Base-by-base conservation (phyloP, 2,329 filamentous ascomycete genomes). In the Xylariaceae sp. region DNA sequence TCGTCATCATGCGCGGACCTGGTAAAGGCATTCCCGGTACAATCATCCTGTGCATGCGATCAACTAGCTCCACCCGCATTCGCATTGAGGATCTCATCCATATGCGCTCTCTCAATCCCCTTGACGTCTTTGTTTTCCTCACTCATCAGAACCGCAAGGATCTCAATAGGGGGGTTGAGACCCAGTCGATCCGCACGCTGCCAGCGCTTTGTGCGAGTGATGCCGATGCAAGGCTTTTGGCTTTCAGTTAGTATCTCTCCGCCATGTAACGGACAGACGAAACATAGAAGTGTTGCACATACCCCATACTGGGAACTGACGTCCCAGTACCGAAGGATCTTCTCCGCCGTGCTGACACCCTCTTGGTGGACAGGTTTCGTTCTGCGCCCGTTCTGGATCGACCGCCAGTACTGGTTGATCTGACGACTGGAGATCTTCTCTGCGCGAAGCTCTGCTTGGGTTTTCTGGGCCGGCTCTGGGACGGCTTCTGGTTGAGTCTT, bases 281-380 rank as follows among this genome's bases (percentile, higher is more conserved):
- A 30, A 23, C 15, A 37, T 11, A 30, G 23, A 11, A 8, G 47
- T 39, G 23, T 52, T 11, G 56, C n/a, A 85, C 89, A 78, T 84
- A 96, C 92, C 58, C 94, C 94, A 73, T 90, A 99, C 69, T 96
- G 90, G 61, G 84, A 90, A 70, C 88, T 94, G 65, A 96, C 88
- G 73, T 99, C 94, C 75, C 94, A 99, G 72, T 96, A 90, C 64
- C 93, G 81, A 68, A 97, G 75, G 30, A 97, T 85, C 78, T 93
- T 96, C 80, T 97, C 92, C 58, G 88, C 81, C 51, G 89, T 66
- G 9, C 79, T 82, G 66, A 97, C 71, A 2, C 80, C 87, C 67
- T 87, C 75, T 75, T 96, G 91, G 70, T 97, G 94, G 42, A 96
- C 86, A 67, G 88, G 78, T 48, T 83, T 82, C 15, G 89, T 84